Evolutionary conservation across 2,329 filamentous ascomycete species (phyloP), one percentile per base, ranked within the genome.

Genomic region (Diaporthe humulicola): DNA sequence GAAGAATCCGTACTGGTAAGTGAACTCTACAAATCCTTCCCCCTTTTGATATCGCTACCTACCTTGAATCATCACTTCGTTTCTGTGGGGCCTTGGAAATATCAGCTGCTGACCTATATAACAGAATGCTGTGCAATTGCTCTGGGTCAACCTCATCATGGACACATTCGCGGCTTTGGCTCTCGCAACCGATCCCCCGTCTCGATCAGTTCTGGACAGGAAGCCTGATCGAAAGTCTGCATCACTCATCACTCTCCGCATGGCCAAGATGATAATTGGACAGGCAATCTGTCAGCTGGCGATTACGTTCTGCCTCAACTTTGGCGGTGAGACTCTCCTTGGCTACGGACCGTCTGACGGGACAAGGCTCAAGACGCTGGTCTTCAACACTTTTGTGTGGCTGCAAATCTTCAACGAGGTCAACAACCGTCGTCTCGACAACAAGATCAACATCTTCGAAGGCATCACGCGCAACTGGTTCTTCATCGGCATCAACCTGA

Each of bases 231-330:
- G 92, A 3, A 95, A 95, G 81, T 92, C 90, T 40, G 92, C 93
- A 9, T 88, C 93, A 1, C 87, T 96, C 8, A 94, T 96, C 78
- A 94, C 90, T 3, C 85, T 92, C 58, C 92, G 90, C 54, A 96
- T 96, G 94, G 94, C 93, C 93, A 97, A 97, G 86, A 97, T 96
- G 94, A 96, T 97, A 75, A 90, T 95, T 71, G 94, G 94, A 0
- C 93, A 97, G 81, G 89, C 93, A 10, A 90, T 96, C 76, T 95
- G 93, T 82, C 93, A 97, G 82, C 89, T 96, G 0, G 87, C 88
- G 3, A 90, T 95, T 33, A 84, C 93, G 0, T 90, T 94, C 73
- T 88, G 92, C 75, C 87, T 95, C 15, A 90, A 93, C 83, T 95
- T 94, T 79, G 93, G 87, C 2, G 92, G 92, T 30, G 81, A 85